Evolutionary conservation across 1,284 basidiomycete genomes (phyloP).

Genomic region (Cystobasidiaceae sp.): DNA sequence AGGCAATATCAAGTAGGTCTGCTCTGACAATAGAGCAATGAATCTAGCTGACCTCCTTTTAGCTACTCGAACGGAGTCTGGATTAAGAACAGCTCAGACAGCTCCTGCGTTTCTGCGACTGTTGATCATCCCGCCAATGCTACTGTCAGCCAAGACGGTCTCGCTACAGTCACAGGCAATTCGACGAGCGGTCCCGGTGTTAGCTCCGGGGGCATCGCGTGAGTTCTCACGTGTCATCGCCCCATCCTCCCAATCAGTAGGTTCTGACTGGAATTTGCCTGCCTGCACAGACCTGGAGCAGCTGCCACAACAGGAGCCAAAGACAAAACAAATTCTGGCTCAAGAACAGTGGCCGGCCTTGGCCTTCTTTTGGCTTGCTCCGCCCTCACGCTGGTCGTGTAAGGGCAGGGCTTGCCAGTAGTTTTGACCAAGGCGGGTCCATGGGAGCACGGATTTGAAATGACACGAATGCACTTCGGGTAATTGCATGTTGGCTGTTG

Average conservation of each 20-base stretch:
- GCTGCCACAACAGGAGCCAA: conserved; percentile 5
- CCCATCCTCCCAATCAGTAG: neutral
- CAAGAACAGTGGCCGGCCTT: neutral
- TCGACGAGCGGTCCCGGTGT: neutral
- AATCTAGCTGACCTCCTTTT: no score
- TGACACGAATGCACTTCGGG: no score
- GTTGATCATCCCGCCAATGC: neutral
- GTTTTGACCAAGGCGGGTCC: no score
- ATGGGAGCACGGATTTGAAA: no score
- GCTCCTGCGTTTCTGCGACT: neutral
- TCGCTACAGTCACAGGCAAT: conserved; percentile 1
- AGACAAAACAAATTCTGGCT: neutral
- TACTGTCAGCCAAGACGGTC: neutral
- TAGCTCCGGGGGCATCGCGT: conserved; percentile 12
- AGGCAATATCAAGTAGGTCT: conserved; percentile 16
- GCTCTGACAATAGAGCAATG: no score
- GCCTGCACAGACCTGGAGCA: conserved; percentile 1
- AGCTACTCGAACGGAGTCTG: conserved; percentile 13
- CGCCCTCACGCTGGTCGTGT: conserved; percentile 4
- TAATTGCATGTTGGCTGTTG: no score
- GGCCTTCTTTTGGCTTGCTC: conserved; percentile 10
- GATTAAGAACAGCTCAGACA: conserved; percentile 10
- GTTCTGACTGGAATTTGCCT: neutral
- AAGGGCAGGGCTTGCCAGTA: neutral
- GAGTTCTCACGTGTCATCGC: neutral